Base-by-base conservation (phyloP, 2,329 filamentous ascomycete genomes). In the Paraphoma chrysanthemicola region DNA sequence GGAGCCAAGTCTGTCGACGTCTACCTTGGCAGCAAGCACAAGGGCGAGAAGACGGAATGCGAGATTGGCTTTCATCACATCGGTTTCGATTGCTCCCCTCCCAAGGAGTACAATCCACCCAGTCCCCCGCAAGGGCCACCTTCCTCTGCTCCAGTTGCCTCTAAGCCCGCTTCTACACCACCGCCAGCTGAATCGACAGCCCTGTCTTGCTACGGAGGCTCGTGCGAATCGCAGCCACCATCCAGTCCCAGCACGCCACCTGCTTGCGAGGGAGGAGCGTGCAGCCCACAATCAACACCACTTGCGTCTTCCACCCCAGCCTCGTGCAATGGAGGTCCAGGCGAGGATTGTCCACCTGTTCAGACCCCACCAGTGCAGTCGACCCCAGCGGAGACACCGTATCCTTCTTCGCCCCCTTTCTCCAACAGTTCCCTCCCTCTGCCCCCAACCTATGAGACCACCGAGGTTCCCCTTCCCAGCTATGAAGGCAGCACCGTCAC, bases 1-100 rank as follows among this genome's bases (percentile, higher is more conserved):
- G 93, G 93, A 78, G 93, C 94, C 63, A 92, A 85, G 74, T 88
- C 87, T 55, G 92, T 97, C 59, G 88, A 86, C 52, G 88, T 97
- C 74, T 80, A 83, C 62, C 78, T 85, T 56, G 86, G 89, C 18
- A 61, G 66, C 72, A 80, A 85, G 61, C 16, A 42, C n/a, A 14
- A 42, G 39, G 76, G 83, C 51, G 78, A 75, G 60, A 82, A 84
- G 71, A 78, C 83, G 47, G 79, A 78, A 68, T 95, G 91, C 82
- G 83, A 85, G 67, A 84, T 96, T 68, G 87, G 88, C 68, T 85
- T 95, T 68, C 89, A 91, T 79, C 84, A 83, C 73, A 86, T 96
- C 68, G 84, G 82, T 66, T 96, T 94, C 78, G 86, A 93, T 80
- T 96, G 92, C 80, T 80, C 77, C 52, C 62, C 66, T 1, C 62